These are phyloP conservation scores for Apiospora phragmitis DNA, from an alignment of 2,329 filamentous ascomycete species.

Conservation along the genomic window DNA sequence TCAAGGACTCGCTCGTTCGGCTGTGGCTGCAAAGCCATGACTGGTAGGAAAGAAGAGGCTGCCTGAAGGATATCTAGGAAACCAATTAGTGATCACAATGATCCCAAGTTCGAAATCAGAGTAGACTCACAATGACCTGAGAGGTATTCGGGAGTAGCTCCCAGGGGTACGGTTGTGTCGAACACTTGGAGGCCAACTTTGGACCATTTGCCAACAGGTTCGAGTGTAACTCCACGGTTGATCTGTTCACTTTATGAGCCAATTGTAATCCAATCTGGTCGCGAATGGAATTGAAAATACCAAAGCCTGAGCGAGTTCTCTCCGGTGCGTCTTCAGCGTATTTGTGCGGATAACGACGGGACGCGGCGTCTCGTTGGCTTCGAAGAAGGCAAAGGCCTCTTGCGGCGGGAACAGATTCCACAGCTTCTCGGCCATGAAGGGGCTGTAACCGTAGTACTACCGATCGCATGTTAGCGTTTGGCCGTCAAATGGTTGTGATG, in stretches of 20 bases:
- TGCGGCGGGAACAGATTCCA: conserved; percentile 88
- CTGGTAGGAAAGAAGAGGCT: conserved; percentile 92
- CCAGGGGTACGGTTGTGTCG: conserved; percentile 68
- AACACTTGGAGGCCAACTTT: conserved; percentile 98
- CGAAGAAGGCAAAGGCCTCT: conserved; percentile 97
- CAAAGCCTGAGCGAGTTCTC: conserved; percentile 85
- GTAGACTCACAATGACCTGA: conserved; percentile 69
- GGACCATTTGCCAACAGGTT: conserved; percentile 97
- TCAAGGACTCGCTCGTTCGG: conserved; percentile 4
- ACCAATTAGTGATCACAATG: background rate
- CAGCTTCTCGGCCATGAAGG: conserved; percentile 93
- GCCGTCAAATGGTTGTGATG: background rate
- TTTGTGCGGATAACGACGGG: conserved; percentile 97
- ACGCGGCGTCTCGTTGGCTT: conserved; percentile 92
- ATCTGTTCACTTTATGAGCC: conserved; percentile 45
- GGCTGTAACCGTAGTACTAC: conserved; percentile 89
- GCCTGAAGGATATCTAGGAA: conserved; percentile 82
- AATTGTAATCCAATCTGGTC: conserved; percentile 10
- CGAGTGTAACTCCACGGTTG: conserved; percentile 92
- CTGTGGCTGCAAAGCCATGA: conserved; percentile 68
- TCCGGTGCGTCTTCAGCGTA: conserved; percentile 75
- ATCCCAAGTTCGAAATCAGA: background rate
- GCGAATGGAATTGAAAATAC: conserved; percentile 27
- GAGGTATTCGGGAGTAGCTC: conserved; percentile 95
- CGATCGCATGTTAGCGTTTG: background rate